phyloP scores from a whole-genome alignment of 192 early-diverging fungal species.

The Dimargaris verticillata region DNA sequence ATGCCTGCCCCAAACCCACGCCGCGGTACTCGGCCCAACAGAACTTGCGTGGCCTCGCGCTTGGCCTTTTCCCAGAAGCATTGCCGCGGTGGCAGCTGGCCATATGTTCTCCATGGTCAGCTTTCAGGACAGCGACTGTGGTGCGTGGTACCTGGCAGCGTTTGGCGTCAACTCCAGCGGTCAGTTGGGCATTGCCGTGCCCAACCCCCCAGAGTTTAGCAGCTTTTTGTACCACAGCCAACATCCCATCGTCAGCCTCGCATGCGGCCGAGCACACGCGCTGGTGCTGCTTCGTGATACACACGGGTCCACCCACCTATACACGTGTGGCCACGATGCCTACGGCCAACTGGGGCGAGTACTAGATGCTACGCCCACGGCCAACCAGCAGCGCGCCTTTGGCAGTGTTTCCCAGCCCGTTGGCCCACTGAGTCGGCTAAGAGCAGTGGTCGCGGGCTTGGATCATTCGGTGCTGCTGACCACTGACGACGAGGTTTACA shows the following conservation, averaged over 20 bases:
- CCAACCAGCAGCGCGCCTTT: neutral
- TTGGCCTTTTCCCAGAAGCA: no score
- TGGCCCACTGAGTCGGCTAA: neutral
- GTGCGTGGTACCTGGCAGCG: neutral
- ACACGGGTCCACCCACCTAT: neutral
- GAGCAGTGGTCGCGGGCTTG: neutral
- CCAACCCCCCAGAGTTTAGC: neutral
- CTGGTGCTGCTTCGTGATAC: neutral
- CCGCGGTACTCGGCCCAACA: no score
- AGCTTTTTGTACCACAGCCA: neutral
- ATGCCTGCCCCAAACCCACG: no score
- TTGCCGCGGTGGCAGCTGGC: neutral
- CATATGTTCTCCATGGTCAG: conserved; percentile 8
- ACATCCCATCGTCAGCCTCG: neutral
- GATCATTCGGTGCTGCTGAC: conserved; percentile 4
- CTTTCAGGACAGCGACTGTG: neutral
- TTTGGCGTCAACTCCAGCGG: neutral
- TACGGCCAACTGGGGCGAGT: neutral
- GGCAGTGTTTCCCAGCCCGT: no score
- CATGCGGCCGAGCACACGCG: neutral
- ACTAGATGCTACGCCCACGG: neutral
- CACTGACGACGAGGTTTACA: neutral
- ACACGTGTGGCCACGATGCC: neutral
- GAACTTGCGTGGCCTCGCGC: no score
- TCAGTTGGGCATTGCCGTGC: neutral